Evolutionary conservation across 106 monocot genomes (phyloP), one percentile per base, ranked within the genome.

Genomic region (Ottelia alismoides): DNA sequence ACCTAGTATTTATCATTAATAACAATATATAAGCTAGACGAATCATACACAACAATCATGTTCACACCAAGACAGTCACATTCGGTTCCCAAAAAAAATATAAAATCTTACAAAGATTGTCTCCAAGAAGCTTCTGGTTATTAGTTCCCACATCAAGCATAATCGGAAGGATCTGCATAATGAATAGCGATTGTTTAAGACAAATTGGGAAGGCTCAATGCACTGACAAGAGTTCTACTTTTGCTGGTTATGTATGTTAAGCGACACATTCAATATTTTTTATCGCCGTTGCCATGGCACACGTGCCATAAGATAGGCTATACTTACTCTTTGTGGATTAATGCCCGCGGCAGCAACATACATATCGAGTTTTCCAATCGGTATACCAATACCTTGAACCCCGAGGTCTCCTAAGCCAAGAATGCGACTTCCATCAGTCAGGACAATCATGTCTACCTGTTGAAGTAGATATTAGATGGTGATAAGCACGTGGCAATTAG

Each of bases 261-360:
- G n/a, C n/a, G n/a, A n/a, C n/a, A n/a, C n/a, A n/a, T n/a, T n/a
- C n/a, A n/a, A n/a, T n/a, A n/a, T n/a, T n/a, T n/a, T n/a, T n/a
- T n/a, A n/a, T n/a, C n/a, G n/a, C n/a, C n/a, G n/a, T n/a, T n/a
- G n/a, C n/a, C n/a, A n/a, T n/a, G n/a, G n/a, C n/a, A n/a, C n/a
- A n/a, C n/a, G n/a, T n/a, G n/a, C n/a, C n/a, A n/a, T n/a, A n/a
- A n/a, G n/a, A n/a, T n/a, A n/a, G n/a, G n/a, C n/a, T n/a, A n/a
- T n/a, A n/a, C 74, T 58, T 82, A 98, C 98, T 67, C 70, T 85
- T 73, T 86, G 85, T 58, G 98, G 90, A 82, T 98, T 98, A 40
- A 98, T 98, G 21, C 98, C 98, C 65, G 98, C 98, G 70, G 98
- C 98, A 50, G 98, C 98, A 67, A 98, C 98, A 78, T 98, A 98